Evolutionary conservation across 2,329 filamentous ascomycete species (phyloP).

Genomic region (Pseudogymnoascus sp.): DNA sequence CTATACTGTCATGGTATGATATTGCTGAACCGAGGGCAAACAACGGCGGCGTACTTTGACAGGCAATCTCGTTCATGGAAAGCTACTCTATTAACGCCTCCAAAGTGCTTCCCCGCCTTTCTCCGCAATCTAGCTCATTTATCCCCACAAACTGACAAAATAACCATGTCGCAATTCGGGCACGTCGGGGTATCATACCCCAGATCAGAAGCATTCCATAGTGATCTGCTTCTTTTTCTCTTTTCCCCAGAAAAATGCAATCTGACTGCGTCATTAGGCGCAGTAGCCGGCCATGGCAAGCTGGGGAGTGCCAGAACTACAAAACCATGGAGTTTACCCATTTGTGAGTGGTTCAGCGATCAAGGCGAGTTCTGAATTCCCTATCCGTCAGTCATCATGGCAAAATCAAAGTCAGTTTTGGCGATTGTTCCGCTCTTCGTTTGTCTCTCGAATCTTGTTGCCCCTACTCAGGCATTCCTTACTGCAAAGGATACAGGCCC

Average conservation of each 20-base stretch:
- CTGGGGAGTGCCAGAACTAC: neutral
- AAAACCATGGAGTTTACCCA: neutral
- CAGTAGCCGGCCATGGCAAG: neutral
- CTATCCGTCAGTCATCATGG: constrained; percentile 5
- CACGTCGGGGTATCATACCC: neutral
- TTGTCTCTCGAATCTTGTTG: constrained; percentile 1
- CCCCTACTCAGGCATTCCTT: constrained; percentile 14
- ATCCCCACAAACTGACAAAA: neutral
- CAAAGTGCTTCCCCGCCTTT: constrained; percentile 3
- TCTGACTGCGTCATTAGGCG: neutral
- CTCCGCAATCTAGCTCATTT: neutral
- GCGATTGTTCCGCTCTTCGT: neutral
- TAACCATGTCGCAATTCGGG: neutral
- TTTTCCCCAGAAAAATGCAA: neutral
- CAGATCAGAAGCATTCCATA: neutral
- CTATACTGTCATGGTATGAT: neutral
- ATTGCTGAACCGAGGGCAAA: neutral
- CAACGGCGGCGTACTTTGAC: neutral
- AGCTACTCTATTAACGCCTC: neutral
- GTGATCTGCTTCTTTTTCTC: neutral
- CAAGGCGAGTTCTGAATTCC: neutral
- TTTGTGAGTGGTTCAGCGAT: neutral
- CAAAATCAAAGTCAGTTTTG: constrained; percentile 8
- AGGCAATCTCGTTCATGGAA: neutral
- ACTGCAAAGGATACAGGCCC: constrained; percentile 29